Evolutionary conservation across 1,284 basidiomycete genomes (phyloP).

Genomic region (Pseudozyma sp.): DNA sequence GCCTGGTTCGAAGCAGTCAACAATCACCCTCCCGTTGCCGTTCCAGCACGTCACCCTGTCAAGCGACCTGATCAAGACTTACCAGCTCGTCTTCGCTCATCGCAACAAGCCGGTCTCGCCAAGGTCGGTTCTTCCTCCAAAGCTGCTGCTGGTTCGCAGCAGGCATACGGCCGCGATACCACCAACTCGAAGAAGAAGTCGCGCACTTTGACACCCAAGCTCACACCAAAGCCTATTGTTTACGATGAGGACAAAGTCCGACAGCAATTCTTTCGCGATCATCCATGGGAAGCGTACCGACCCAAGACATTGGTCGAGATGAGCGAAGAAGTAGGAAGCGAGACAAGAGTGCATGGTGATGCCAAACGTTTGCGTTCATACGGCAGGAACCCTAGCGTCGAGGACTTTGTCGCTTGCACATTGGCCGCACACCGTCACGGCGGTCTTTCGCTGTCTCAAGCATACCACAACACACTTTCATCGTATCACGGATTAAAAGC

Average conservation of each 20-base stretch:
- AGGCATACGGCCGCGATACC: slow-evolving; percentile 36
- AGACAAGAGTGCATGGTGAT: slow-evolving; percentile 74
- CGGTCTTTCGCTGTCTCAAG: slow-evolving; percentile 78
- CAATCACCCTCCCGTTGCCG: slow-evolving; percentile 85
- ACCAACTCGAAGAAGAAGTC: slow-evolving; percentile 56
- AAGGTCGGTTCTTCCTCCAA: slow-evolving; percentile 34
- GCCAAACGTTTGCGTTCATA: slow-evolving; percentile 70
- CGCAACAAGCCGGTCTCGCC: slow-evolving; percentile 3
- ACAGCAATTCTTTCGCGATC: slow-evolving; percentile 91
- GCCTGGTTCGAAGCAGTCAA: slow-evolving; percentile 88
- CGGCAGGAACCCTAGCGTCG: slow-evolving; percentile 80
- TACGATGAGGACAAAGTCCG: slow-evolving; percentile 89
- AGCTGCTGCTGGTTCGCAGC: slow-evolving; percentile 11
- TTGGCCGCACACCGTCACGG: slow-evolving; percentile 81
- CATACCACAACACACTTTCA: slow-evolving; percentile 74
- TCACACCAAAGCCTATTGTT: slow-evolving; percentile 76
- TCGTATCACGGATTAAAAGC: slow-evolving; percentile 56
- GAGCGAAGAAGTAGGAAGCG: slow-evolving; percentile 70
- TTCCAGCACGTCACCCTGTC: slow-evolving; percentile 80
- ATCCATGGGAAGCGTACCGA: slow-evolving; percentile 93
- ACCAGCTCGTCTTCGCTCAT: slow-evolving; percentile 42
- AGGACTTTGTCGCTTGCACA: slow-evolving; percentile 86
- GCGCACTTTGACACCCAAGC: slow-evolving; percentile 72
- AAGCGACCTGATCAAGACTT: slow-evolving; percentile 71
- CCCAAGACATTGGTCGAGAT: slow-evolving; percentile 82